Base-by-base conservation (phyloP, 1,284 basidiomycete genomes). In the Ustilago hordei region DNA sequence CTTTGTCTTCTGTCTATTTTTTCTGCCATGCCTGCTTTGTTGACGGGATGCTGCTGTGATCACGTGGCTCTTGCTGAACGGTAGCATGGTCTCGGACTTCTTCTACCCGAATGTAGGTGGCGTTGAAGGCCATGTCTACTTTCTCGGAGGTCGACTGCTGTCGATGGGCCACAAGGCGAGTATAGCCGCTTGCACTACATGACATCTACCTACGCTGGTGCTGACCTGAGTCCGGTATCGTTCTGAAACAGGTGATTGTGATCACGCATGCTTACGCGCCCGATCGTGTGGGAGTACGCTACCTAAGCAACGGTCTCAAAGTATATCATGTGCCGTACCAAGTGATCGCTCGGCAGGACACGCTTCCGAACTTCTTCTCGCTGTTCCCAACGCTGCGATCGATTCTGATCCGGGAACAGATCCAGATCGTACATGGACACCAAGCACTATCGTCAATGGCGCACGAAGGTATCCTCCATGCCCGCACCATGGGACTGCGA, bases 51-150 rank as follows among this genome's bases (percentile, higher is more conserved):
- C 7, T 41, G 39, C 39, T 48, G n/a, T 8, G n/a, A 48, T 32
- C 28, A 48, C 45, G 17, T n/a, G 8, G 15, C 45, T 39, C 34
- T 39, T 9, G 35, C 19, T 36, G 31, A 17, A n/a, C 23, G 50
- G 31, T 15, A 95, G 94, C 32, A 95, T 99, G 93, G 91, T 98
- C 55, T 94, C 92, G 55, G 96, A 99, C 87, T 99, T 98, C 88
- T 99, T 98, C 88, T 92, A 94, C 84, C 96, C 96, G 0, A 90
- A 91, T 73, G 92, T 97, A 3, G 97, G 97, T 31, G 97, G 97
- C 11, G 95, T 99, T 31, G 97, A 99, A 87, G 95, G 92, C 73
- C 95, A 98, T 87, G 95, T 98, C 58, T 98, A 95, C 87, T 77
- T 76, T 71, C 47, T 84, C 35, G 77, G 74, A 9, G 80, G 81